phyloP scores from a whole-genome alignment of 345 rosid genomes.

The Heritiera fomes region DNA sequence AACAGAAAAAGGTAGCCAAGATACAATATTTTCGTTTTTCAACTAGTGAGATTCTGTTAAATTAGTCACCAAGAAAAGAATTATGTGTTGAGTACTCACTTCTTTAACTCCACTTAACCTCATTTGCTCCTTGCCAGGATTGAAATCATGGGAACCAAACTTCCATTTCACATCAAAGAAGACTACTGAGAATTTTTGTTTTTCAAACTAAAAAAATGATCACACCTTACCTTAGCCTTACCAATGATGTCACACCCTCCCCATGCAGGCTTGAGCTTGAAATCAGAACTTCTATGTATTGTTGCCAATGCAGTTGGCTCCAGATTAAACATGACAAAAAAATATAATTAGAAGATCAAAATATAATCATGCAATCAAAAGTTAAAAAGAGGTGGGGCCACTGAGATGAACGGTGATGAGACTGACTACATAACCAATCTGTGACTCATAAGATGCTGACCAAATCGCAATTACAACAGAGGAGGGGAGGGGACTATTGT shows the following conservation, averaged over 20 bases:
- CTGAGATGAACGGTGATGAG: not conserved
- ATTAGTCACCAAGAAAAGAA: not conserved
- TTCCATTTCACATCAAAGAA: slow-evolving; percentile 4
- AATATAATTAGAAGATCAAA: not conserved
- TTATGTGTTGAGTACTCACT: not conserved
- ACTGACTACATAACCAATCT: slow-evolving; percentile 9
- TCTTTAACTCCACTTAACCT: not conserved
- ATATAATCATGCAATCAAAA: not conserved
- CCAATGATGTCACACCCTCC: not conserved
- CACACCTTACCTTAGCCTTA: not conserved
- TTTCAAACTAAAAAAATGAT: not conserved
- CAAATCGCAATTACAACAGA: not conserved
- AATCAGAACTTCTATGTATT: not conserved
- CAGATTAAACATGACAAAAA: slow-evolving; percentile 8
- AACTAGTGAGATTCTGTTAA: not conserved
- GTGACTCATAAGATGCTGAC: not conserved
- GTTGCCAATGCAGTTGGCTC: slow-evolving; percentile 1
- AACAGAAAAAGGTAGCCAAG: not conserved
- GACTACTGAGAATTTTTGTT: not conserved
- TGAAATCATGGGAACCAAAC: not conserved
- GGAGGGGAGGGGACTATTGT: not conserved
- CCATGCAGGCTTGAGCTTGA: not conserved
- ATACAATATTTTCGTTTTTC: not conserved
- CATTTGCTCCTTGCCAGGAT: slow-evolving; percentile 3
- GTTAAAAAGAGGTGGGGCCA: not conserved